phyloP scores from a whole-genome alignment of 345 rosid species.

The Salix caprea region DNA sequence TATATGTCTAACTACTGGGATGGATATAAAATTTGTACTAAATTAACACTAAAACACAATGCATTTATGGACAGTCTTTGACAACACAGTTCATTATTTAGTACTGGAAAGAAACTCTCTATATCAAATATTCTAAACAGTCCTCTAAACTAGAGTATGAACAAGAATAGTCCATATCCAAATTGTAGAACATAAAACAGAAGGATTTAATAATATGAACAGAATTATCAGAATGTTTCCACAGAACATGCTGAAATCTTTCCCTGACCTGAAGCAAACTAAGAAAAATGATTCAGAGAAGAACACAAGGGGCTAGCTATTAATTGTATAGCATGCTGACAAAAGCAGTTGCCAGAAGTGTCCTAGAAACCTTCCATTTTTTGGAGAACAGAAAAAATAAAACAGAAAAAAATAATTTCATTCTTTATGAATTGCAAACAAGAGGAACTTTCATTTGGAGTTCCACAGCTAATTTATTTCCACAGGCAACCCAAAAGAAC shows the following conservation, averaged over 20 bases:
- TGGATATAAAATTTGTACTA: slow-evolving; percentile 8
- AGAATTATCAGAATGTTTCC: neutral
- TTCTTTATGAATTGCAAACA: neutral
- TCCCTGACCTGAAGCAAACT: neutral
- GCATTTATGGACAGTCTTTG: neutral
- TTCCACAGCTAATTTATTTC: neutral
- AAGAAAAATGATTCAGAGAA: neutral
- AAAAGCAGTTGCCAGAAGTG: neutral
- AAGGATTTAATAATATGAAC: neutral
- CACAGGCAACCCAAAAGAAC: neutral
- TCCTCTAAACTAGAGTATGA: slow-evolving; percentile 1
- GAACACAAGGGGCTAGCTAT: neutral
- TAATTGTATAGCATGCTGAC: neutral
- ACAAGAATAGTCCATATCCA: neutral
- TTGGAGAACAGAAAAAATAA: neutral
- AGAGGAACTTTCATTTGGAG: neutral
- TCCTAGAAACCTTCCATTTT: neutral
- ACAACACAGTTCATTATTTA: neutral
- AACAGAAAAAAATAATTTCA: neutral
- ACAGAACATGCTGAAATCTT: neutral
- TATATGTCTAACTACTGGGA: neutral
- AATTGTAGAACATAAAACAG: neutral
- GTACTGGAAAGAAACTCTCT: neutral
- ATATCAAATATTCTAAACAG: neutral
- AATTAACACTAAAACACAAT: neutral